phyloP scores from a whole-genome alignment of 75 land plant genomes.

The Pinus taeda region DNA sequence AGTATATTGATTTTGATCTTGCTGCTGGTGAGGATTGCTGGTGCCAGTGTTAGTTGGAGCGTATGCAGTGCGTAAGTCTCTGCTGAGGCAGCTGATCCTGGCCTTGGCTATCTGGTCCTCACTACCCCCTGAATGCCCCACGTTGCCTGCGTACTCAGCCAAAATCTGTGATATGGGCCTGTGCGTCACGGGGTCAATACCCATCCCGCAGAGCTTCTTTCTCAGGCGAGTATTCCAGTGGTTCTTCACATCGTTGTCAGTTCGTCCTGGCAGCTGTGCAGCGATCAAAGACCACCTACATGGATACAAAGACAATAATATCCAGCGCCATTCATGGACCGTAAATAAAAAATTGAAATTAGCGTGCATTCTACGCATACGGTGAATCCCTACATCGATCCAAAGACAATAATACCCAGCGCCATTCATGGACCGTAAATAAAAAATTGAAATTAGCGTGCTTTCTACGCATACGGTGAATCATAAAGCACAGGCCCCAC shows the following conservation, averaged over 20 bases:
- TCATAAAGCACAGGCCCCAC: no score
- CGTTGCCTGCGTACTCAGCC: conserved; percentile 2
- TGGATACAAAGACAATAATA: not conserved
- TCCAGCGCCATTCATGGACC: not conserved
- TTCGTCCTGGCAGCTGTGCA: conserved; percentile 17
- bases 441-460: no score
- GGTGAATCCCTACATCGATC: not conserved
- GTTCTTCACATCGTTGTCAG: conserved; percentile 16
- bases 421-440: no score
- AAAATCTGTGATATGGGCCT: conserved; percentile 9
- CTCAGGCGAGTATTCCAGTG: conserved; percentile 19
- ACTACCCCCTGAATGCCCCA: not conserved
- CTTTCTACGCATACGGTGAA: no score
- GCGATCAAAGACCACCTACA: conserved; percentile 18
- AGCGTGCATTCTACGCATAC: no score
- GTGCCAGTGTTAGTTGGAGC: not conserved
- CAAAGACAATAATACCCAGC: not conserved
- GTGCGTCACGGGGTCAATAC: conserved; percentile 15
- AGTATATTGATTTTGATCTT: not conserved
- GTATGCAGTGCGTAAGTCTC: not conserved
- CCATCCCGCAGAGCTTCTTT: conserved; percentile 14
- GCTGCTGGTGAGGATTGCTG: not conserved
- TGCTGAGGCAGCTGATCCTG: conserved; percentile 8
- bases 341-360: no score
- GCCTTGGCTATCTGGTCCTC: conserved; percentile 5